A percentile compares a stretch with the other conserved stretches of the same genome.
Conservation (phyloP, 129 eudicot genomes). For the Apium graveolens region DNA sequence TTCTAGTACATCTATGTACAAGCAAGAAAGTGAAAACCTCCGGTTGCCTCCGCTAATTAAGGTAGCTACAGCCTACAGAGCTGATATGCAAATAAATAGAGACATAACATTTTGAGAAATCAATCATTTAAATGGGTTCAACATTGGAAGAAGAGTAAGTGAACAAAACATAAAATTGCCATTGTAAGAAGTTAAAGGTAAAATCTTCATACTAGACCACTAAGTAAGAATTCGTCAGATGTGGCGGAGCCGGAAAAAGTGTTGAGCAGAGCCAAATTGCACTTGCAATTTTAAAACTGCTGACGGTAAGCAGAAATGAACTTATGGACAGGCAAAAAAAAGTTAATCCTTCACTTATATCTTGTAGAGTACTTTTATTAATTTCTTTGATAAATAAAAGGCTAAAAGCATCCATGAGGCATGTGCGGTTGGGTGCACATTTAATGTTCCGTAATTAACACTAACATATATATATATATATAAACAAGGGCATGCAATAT, state of each 20-base stretch:
- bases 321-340: not conserved
- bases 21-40: conserved; percentile 4
- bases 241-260: not conserved
- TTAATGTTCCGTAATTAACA: not conserved
- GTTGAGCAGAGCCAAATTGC: not conserved
- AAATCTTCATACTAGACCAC: not conserved
- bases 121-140: not conserved
- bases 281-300: not conserved
- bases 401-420: not conserved
- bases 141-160: not conserved
- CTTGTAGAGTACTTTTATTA: not conserved
- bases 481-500: not conserved
- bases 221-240: not conserved
- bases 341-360: not conserved
- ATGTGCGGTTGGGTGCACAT: not conserved
- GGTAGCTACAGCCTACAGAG: conserved; percentile 6
- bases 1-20: conserved; percentile 20
- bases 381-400: too few species aligned
- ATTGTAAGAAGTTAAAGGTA: not conserved
- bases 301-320: not conserved
- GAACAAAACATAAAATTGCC: not conserved
- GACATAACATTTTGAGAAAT: not conserved
- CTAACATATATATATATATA: not conserved
- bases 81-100: conserved; percentile 14
- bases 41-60: not conserved